phyloP scores from a whole-genome alignment of 768 basidiomycete genomes.

The Naganishia antarctica region DNA sequence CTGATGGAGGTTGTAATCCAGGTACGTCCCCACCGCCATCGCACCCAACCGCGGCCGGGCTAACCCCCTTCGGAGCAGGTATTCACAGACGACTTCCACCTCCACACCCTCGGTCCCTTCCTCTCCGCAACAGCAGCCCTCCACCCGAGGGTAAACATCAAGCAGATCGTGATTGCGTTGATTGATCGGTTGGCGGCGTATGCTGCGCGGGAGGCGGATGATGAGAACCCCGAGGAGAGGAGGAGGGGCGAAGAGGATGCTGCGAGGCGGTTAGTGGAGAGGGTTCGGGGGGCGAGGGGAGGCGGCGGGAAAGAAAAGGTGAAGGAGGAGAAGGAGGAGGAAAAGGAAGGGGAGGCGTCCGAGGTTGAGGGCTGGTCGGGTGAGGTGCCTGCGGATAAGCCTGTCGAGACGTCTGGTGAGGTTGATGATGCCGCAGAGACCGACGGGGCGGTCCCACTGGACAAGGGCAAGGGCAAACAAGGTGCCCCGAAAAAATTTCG shows the following conservation, averaged over 20 bases:
- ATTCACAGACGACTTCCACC: conserved; percentile 96
- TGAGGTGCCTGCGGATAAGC: conserved; percentile 10
- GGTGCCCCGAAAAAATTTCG: conserved; percentile 67
- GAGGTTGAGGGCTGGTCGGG: not conserved
- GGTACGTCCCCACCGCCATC: no score
- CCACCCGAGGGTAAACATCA: conserved; percentile 97
- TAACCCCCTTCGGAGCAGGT: conserved; percentile 60
- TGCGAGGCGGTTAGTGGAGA: conserved; percentile 77
- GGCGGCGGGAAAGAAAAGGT: not conserved
- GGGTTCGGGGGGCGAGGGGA: conserved; percentile 59
- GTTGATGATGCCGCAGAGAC: not conserved
- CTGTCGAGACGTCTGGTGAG: not conserved
- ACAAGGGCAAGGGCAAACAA: conserved; percentile 47
- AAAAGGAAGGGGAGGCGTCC: not conserved
- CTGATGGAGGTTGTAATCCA: conserved; percentile 99
- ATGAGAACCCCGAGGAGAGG: conserved; percentile 88
- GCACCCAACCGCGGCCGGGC: no score
- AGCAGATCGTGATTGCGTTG: conserved; percentile 93
- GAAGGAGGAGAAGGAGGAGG: not conserved
- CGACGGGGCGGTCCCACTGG: conserved; percentile 40
- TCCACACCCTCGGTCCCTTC: conserved; percentile 92
- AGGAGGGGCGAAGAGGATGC: conserved; percentile 90
- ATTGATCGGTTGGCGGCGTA: conserved; percentile 94
- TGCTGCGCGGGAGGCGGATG: conserved; percentile 95
- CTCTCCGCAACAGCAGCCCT: conserved; percentile 91